A percentile compares a stretch with the other conserved stretches of the same genome.
Conservation (phyloP, 2,329 filamentous ascomycete genomes). For the Aspergillus brasiliensis region DNA sequence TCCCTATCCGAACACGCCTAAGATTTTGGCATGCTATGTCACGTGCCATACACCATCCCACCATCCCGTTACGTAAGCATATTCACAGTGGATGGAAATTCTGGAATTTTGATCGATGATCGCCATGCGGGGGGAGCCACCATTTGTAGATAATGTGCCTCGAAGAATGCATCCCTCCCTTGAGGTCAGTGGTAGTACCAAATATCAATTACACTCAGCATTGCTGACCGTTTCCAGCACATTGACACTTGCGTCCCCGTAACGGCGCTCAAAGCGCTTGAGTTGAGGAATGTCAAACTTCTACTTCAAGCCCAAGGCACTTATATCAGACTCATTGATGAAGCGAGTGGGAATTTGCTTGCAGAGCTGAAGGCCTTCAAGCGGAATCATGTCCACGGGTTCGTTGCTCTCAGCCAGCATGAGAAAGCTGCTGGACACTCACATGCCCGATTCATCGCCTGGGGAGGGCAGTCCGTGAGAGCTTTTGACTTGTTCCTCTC, state of each 20-base stretch:
- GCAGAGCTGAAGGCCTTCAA: constrained; percentile 36
- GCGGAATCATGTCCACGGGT: constrained; percentile 44
- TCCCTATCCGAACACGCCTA: background rate
- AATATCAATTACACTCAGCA: background rate
- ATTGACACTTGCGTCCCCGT: constrained; percentile 48
- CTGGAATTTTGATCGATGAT: constrained; percentile 18
- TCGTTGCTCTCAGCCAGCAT: constrained; percentile 29
- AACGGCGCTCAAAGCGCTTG: constrained; percentile 41
- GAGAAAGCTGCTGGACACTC: constrained; percentile 15
- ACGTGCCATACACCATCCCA: constrained; percentile 21
- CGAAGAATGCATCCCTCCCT: constrained; percentile 31
- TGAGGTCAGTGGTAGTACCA: constrained; percentile 30
- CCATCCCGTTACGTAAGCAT: constrained; percentile 22
- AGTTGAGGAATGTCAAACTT: constrained; percentile 28
- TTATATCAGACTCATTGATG: constrained; percentile 37
- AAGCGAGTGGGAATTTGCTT: constrained; percentile 31
- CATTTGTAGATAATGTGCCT: constrained; percentile 19
- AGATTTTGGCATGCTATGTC: constrained; percentile 10
- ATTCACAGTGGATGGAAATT: constrained; percentile 19
- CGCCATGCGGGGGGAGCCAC: constrained; percentile 17
- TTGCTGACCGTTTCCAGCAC: constrained; percentile 36
- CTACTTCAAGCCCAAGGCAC: constrained; percentile 45
- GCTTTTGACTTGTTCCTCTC: constrained; percentile 36
- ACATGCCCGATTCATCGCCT: constrained; percentile 54
- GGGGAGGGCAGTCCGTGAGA: constrained; percentile 67